Conservation (phyloP, 2,329 filamentous ascomycete species). For the Ceratocystis destructans region DNA sequence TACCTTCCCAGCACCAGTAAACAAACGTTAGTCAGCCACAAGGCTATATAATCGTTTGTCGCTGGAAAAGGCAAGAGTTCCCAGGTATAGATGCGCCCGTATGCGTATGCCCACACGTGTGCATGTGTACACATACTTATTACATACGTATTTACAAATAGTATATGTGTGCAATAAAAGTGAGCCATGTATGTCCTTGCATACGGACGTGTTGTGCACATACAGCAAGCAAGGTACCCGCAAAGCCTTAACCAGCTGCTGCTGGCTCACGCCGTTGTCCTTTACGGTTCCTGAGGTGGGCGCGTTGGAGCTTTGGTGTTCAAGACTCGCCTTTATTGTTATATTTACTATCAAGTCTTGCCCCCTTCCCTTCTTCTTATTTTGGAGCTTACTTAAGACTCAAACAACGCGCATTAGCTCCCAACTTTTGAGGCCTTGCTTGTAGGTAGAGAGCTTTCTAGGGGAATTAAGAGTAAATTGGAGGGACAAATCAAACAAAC, state of each 20-base stretch:
- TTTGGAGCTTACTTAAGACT: not conserved
- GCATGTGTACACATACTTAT: not conserved
- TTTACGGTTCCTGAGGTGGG: slow-evolving; percentile 11
- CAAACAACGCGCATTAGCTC: not conserved
- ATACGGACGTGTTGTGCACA: not conserved
- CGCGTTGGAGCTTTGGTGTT: slow-evolving; percentile 1
- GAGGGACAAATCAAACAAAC: not conserved
- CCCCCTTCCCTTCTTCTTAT: not conserved
- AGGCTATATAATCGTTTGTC: too few species aligned
- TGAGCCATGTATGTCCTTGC: not conserved
- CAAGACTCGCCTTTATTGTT: not conserved
- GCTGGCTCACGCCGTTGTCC: not conserved
- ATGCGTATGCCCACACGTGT: not conserved
- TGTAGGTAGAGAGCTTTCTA: not conserved
- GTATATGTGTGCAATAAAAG: not conserved
- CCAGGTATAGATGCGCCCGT: not conserved
- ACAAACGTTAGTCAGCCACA: too few species aligned
- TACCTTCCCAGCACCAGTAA: too few species aligned
- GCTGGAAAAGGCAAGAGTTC: too few species aligned
- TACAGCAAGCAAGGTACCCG: slow-evolving; percentile 4
- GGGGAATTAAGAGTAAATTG: not conserved
- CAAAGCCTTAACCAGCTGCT: not conserved
- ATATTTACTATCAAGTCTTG: not conserved
- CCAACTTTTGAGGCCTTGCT: not conserved
- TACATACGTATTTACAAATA: not conserved